These are phyloP conservation scores for Penicillium verrucosum DNA, from an alignment of 2,329 filamentous ascomycete species.

Conservation along the genomic window DNA sequence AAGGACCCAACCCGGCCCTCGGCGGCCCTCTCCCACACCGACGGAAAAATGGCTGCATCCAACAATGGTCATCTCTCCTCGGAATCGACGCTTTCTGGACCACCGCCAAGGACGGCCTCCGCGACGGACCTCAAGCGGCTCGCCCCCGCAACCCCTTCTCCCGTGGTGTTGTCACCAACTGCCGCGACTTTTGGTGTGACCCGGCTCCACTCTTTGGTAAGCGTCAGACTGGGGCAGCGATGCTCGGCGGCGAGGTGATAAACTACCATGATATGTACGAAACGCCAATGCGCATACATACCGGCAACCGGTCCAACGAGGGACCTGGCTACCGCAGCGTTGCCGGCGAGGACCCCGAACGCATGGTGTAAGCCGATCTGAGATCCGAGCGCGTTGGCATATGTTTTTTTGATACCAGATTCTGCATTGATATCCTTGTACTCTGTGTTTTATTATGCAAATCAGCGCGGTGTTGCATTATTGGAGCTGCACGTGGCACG, in stretches of 20 bases:
- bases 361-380: slow-evolving; percentile 23
- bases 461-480: slow-evolving; percentile 6
- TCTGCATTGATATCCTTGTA: slow-evolving; percentile 9
- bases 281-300: slow-evolving; percentile 65
- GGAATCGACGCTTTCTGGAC: slow-evolving; percentile 93
- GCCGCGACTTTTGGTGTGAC: slow-evolving; percentile 95
- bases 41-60: slow-evolving; percentile 60
- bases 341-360: slow-evolving; percentile 38
- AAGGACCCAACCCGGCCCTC: slow-evolving; percentile 58
- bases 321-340: slow-evolving; percentile 58
- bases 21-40: slow-evolving; percentile 50
- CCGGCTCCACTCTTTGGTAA: slow-evolving; percentile 75
- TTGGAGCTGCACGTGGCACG: slow-evolving; percentile 2
- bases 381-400: not conserved
- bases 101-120: slow-evolving; percentile 73
- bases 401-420: not conserved
- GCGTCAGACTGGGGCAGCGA: slow-evolving; percentile 68
- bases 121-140: slow-evolving; percentile 45
- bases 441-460: slow-evolving; percentile 3
- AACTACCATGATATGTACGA: slow-evolving; percentile 93
- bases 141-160: slow-evolving; percentile 78
- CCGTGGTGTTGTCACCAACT: slow-evolving; percentile 79
- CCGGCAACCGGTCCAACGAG: slow-evolving; percentile 43
- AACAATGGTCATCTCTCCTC: slow-evolving; percentile 78
- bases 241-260: slow-evolving; percentile 73